A percentile compares a stretch with the other conserved stretches of the same genome.
phyloP scores from a whole-genome alignment of 345 rosid species.

The Camelina neglecta region DNA sequence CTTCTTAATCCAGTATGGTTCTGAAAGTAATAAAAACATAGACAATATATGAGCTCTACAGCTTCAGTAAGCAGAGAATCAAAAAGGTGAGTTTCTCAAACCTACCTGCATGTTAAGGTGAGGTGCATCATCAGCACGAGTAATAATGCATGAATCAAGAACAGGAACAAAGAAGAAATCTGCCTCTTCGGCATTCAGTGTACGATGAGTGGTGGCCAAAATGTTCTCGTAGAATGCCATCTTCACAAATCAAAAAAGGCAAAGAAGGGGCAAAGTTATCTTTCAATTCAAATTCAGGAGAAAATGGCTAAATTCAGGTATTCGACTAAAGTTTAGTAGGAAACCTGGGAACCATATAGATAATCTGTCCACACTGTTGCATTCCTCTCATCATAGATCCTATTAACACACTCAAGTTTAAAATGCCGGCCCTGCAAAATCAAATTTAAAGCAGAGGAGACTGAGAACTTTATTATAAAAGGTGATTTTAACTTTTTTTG shows the following conservation, averaged over 20 bases:
- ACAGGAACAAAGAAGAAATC: slow-evolving; percentile 98
- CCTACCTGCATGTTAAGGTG: slow-evolving; percentile 76
- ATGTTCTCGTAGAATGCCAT: slow-evolving; percentile 94
- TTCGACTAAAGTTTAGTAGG: slow-evolving; percentile 8
- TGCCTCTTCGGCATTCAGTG: slow-evolving; percentile 93
- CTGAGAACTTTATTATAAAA: not conserved
- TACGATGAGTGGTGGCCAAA: slow-evolving; percentile 79
- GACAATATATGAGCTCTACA: slow-evolving; percentile 18
- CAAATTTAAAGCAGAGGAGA: slow-evolving; percentile 33
- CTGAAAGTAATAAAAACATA: slow-evolving; percentile 52
- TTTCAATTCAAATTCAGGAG: slow-evolving; percentile 3
- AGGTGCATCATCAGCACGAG: slow-evolving; percentile 93
- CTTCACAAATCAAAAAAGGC: slow-evolving; percentile 47
- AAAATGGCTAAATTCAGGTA: not conserved
- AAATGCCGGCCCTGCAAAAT: slow-evolving; percentile 83
- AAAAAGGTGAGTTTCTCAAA: slow-evolving; percentile 20
- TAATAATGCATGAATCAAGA: slow-evolving; percentile 95
- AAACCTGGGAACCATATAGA: slow-evolving; percentile 92
- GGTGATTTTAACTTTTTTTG: not conserved
- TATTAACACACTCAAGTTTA: slow-evolving; percentile 85
- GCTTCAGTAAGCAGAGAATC: slow-evolving; percentile 11
- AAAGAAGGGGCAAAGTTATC: slow-evolving; percentile 5
- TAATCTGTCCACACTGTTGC: slow-evolving; percentile 89
- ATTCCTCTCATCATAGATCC: slow-evolving; percentile 80
- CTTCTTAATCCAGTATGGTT: slow-evolving; percentile 84